Conservation (phyloP, 176 grass and related monocot species). For the Thinopyrum elongatum region DNA sequence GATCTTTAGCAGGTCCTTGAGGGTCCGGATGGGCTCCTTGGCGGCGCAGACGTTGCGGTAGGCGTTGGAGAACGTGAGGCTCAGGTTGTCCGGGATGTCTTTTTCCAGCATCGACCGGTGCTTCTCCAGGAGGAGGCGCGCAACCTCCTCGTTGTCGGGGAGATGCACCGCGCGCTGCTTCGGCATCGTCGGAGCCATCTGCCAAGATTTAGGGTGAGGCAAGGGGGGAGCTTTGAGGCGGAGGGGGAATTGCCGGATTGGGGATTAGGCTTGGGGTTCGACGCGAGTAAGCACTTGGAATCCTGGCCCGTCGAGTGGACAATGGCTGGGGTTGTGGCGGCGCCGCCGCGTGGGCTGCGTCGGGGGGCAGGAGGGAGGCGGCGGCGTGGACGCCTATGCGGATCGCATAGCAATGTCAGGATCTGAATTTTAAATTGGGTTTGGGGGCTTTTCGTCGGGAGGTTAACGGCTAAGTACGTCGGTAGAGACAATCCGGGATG, state of each 20-base stretch:
- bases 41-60: constrained; percentile 61
- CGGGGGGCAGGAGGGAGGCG: neutral
- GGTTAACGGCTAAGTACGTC: neutral
- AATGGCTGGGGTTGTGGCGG: neutral
- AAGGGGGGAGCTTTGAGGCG: neutral
- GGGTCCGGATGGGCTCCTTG: constrained; percentile 63
- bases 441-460: neutral
- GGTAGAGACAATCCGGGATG: too few relatives aligned
- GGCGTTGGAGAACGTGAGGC: constrained; percentile 53
- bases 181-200: constrained; percentile 31
- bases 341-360: neutral
- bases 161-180: constrained; percentile 47
- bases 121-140: constrained; percentile 56
- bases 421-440: neutral
- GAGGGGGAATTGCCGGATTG: neutral
- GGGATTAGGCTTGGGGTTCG: neutral
- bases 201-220: neutral
- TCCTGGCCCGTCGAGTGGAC: neutral
- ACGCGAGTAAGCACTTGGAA: neutral
- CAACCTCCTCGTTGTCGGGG: constrained; percentile 72
- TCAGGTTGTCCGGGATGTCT: constrained; percentile 56
- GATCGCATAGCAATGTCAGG: neutral
- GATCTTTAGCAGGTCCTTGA: constrained; percentile 76
- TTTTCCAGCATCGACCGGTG: constrained; percentile 59
- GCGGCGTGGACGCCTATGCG: neutral